Evolutionary conservation across 768 basidiomycete genomes (phyloP).

Genomic region (Dentipellis sp.): DNA sequence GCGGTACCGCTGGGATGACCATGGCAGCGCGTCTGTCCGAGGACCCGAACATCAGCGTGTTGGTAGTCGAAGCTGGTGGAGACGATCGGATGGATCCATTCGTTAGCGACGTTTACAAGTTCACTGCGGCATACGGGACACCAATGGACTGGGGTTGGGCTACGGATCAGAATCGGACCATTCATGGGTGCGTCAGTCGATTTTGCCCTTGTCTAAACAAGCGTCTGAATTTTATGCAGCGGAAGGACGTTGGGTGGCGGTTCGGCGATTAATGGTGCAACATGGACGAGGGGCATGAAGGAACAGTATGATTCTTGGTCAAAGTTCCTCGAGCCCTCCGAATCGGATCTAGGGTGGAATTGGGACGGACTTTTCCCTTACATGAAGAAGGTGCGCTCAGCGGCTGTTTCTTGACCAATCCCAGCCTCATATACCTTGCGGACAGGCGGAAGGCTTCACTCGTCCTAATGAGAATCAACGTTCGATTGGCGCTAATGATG

Average conservation of each 20-base stretch:
- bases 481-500: constrained; percentile 13
- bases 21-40: background rate
- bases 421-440: background rate
- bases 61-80: background rate
- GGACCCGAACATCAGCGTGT: background rate
- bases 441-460: background rate
- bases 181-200: background rate
- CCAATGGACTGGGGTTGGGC: background rate
- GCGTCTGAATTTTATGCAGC: constrained; percentile 7
- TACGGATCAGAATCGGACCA: background rate
- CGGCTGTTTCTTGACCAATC: no score
- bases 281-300: constrained; percentile 34
- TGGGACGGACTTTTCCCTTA: background rate
- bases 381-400: background rate
- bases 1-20: background rate
- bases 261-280: constrained; percentile 39
- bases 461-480: background rate
- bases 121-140: background rate
- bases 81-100: background rate
- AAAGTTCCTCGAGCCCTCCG: constrained; percentile 21
- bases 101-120: background rate
- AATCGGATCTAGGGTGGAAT: constrained; percentile 19
- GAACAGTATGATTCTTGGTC: constrained; percentile 38
- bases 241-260: constrained; percentile 33
- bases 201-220: background rate